These are phyloP conservation scores for Alnus glutinosa DNA, from an alignment of 306 rosid genomes.

Conservation along the genomic window DNA sequence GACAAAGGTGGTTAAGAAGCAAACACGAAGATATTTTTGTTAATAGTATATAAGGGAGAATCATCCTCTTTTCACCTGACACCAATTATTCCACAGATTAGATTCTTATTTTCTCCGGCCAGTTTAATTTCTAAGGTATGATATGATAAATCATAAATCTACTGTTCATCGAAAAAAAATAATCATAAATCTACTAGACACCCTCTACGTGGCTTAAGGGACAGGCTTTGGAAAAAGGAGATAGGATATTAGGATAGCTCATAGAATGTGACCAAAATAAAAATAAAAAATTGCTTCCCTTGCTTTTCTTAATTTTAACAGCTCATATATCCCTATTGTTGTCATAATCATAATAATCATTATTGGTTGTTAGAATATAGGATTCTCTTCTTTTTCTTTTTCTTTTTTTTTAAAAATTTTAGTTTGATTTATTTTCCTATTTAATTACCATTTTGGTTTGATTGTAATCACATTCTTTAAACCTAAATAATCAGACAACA, in stretches of 20 bases:
- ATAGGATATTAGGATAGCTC: neutral
- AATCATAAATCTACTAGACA: neutral
- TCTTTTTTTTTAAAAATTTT: no score
- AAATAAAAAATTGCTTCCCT: neutral
- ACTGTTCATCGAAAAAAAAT: no score
- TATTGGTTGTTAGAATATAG: neutral
- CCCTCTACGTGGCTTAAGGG: constrained; percentile 8
- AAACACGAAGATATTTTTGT: constrained; percentile 25
- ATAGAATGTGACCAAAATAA: neutral
- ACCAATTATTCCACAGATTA: constrained; percentile 29
- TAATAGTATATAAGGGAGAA: constrained; percentile 6
- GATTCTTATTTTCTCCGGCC: constrained; percentile 15
- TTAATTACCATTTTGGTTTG: no score
- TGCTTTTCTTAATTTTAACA: constrained; percentile 34
- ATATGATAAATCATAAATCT: neutral
- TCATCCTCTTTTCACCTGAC: constrained; percentile 22
- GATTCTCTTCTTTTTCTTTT: no score
- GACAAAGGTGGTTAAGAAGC: constrained; percentile 32
- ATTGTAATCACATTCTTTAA: no score
- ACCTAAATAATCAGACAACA: no score
- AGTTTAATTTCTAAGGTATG: neutral
- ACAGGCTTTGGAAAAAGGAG: constrained; percentile 26
- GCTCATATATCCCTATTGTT: constrained; percentile 37
- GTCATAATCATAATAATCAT: constrained; percentile 2
- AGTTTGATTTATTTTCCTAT: no score